Evolutionary conservation across 176 grass and related monocot species (phyloP), one percentile per base, ranked within the genome.

Genomic region (Cenchrus fungigraminus): DNA sequence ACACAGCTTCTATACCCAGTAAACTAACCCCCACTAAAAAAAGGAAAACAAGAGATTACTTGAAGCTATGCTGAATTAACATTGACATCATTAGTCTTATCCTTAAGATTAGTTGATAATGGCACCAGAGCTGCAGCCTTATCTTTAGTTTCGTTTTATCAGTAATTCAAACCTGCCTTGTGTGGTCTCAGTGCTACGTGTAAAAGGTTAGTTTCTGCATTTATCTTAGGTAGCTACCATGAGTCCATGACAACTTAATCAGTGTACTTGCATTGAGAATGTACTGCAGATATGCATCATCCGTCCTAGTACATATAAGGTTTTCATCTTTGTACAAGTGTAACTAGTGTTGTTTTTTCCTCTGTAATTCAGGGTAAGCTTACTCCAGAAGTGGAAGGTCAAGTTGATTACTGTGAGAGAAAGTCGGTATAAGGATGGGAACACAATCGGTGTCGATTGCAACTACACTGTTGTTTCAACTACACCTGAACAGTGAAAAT

Each of bases 301-400:
- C 62, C 2, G 5, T 4, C 2, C 1, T 47, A 6, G 1, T 66
- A 20, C 12, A 0, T 25, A 25, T 25, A 40, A 53, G 9, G 32
- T 3, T 63, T 65, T 2, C 57, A 64, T 77, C 0, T 77, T 0
- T 31, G 0, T 45, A 20, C 0, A 3, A 17, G 3, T 5, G 50
- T 50, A 22, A 29, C 5, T 70, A 12, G 28, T 14, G 6, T 4
- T 14, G 9, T 3, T 64, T 45, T 53, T 45, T 62, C 3, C 52
- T 25, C 3, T 79, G 65, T n/a, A 14, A 76, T 74, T 74, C 85
- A 90, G 89, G 57, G 76, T 58, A 77, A 97, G 94, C 67, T 80
- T 92, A 54, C 74, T 94, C 66, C 86, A 83, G 15, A 79, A 42
- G 43, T 92, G 91, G 94, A 90, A 90, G 88, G 37, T 92, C 68